A percentile compares a stretch with the other conserved stretches of the same genome.
These are phyloP conservation scores for Globisporangium emineosum DNA, from an alignment of 352 stramenopile species.

Conservation along the genomic window DNA sequence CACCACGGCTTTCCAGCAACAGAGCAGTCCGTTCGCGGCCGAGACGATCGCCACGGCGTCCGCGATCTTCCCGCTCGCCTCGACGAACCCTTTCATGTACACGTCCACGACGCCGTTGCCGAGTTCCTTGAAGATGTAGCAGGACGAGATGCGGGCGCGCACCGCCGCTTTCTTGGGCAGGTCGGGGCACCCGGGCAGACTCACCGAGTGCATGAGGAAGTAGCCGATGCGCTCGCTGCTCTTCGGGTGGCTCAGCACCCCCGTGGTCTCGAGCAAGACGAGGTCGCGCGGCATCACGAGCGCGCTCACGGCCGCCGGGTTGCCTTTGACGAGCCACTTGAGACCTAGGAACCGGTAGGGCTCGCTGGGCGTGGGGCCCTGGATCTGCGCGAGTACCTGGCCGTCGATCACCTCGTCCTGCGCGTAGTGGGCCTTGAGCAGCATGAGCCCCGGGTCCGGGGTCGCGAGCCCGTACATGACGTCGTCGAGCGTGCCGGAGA, in stretches of 20 bases:
- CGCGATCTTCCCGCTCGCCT: slow-evolving; percentile 10
- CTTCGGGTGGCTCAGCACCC: slow-evolving; percentile 20
- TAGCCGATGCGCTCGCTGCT: slow-evolving; percentile 33
- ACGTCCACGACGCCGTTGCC: slow-evolving; percentile 18
- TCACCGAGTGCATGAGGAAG: slow-evolving; percentile 61
- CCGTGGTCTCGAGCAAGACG: slow-evolving; percentile 54
- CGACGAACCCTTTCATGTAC: slow-evolving; percentile 21
- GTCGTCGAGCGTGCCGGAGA: slow-evolving; percentile 48
- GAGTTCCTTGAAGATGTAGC: slow-evolving; percentile 16
- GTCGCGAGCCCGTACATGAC: slow-evolving; percentile 46
- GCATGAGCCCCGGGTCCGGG: slow-evolving; percentile 28
- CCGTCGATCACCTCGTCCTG: slow-evolving; percentile 35
- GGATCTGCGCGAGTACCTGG: slow-evolving; percentile 36
- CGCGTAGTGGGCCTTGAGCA: slow-evolving; percentile 34
- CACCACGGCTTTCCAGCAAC: slow-evolving; percentile 18
- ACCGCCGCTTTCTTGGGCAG: slow-evolving; percentile 31
- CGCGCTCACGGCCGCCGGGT: slow-evolving; percentile 17
- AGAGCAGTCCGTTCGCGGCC: slow-evolving; percentile 18
- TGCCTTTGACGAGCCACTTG: slow-evolving; percentile 31
- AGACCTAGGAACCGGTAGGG: slow-evolving; percentile 48
- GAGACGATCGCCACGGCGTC: slow-evolving; percentile 13
- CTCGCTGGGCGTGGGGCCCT: slow-evolving; percentile 24
- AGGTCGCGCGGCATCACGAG: slow-evolving; percentile 40
- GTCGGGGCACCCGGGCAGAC: slow-evolving; percentile 27
- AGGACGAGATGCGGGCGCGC: slow-evolving; percentile 34